Evolutionary conservation across 2,329 filamentous ascomycete species (phyloP), one percentile per base, ranked within the genome.

Genomic region (Stagonosporopsis rhizophila): DNA sequence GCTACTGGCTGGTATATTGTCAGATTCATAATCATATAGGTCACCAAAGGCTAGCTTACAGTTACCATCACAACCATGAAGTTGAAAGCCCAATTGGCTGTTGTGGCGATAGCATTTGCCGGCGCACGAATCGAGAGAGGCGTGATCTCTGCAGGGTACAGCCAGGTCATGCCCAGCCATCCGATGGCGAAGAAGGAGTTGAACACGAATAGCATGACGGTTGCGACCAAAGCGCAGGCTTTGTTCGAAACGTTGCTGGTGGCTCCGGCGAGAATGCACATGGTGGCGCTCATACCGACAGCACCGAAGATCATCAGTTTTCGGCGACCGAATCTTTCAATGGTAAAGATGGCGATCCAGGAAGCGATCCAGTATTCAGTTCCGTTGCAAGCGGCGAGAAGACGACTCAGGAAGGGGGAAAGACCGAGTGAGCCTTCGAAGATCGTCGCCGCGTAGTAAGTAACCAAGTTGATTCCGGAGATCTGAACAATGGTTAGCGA

Each of bases 151-250:
- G 92, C 92, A 67, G 73, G 74, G 47, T 75, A 76, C 1, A 75
- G 56, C 72, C 72, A 95, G 89, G 71, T 96, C 85, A 69, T 83
- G 74, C 85, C 84, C 79, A 68, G 82, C 92, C 91, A 96, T 62
- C 91, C 96, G 61, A 86, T 86, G 58, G 91, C 92, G 75, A 96
- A 96, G 83, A 89, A 95, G 82, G 90, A 91, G 82, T 96, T 93
- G 83, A 92, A 95, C 79, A 96, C 89, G 79, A 89, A 89, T 72
- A 96, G 93, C 80, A 96, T 94, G 59, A 96, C 91, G 82, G 92
- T 72, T 17, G 79, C 77, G 6, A 71, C 67, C 35, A 79, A 70
- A 41, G 77, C 78, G 34, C 71, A 57, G 14, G 64, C 59, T 12
- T 62, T 58, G 49, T 62, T 68, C 2, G 52, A 59, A 17, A 71